phyloP scores from a whole-genome alignment of 768 basidiomycete species.

The Leccinellum luteum region DNA sequence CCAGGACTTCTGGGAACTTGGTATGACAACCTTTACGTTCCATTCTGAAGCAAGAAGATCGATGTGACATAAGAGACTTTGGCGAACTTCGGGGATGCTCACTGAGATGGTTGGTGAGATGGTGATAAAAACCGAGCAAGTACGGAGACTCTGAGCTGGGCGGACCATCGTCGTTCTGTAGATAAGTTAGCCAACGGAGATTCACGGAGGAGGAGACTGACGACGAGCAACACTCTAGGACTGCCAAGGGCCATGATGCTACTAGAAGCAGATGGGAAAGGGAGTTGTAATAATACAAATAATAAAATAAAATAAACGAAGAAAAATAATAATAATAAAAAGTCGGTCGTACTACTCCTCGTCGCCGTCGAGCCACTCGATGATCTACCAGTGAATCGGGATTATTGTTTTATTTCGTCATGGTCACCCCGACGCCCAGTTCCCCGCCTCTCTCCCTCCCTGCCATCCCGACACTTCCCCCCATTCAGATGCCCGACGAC shows the following conservation, averaged over 20 bases:
- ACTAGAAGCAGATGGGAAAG: background rate
- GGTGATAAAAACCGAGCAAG: conserved; percentile 64
- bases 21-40: conserved; percentile 78
- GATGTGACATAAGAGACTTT: conserved; percentile 7
- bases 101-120: conserved; percentile 62
- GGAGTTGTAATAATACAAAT: background rate
- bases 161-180: conserved; percentile 83
- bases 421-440: conserved; percentile 16
- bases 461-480: conserved; percentile 43
- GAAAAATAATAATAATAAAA: no score
- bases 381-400: conserved; percentile 9
- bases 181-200: background rate
- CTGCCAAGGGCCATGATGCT: conserved; percentile 10
- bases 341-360: conserved; percentile 1
- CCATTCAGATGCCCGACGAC: conserved; percentile 42
- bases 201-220: conserved; percentile 24
- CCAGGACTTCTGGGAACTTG: conserved; percentile 84
- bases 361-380: conserved; percentile 12
- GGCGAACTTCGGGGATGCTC: conserved; percentile 18
- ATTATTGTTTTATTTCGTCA: conserved; percentile 14
- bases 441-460: conserved; percentile 29
- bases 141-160: conserved; percentile 73
- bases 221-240: conserved; percentile 43
- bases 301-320: background rate
- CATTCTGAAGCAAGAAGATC: conserved; percentile 46